A percentile compares a stretch with the other conserved stretches of the same genome.
phyloP scores from a whole-genome alignment of 495 filamentous ascomycete species.

The Aspergillus ellipticus region DNA sequence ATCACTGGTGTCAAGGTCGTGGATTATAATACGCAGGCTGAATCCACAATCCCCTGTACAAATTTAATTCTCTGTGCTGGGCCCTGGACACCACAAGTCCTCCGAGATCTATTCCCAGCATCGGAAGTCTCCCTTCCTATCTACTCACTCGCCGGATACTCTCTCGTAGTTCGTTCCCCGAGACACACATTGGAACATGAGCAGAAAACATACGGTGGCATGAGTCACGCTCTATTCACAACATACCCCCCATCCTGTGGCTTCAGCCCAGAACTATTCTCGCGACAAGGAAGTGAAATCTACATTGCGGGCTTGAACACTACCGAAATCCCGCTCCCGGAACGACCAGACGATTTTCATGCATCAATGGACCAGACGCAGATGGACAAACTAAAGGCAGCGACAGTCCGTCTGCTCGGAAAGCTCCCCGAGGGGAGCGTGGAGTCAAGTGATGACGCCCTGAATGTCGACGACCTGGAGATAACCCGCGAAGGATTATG shows the following conservation, averaged over 20 bases:
- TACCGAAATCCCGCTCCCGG: constrained; percentile 52
- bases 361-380: constrained; percentile 38
- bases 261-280: constrained; percentile 73
- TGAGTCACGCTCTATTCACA: constrained; percentile 70
- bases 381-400: constrained; percentile 50
- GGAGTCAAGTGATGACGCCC: constrained; percentile 17
- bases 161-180: constrained; percentile 61
- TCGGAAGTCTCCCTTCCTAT: constrained; percentile 51
- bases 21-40: constrained; percentile 19
- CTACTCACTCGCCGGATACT: constrained; percentile 65
- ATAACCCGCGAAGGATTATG: constrained; percentile 64
- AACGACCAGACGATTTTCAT: constrained; percentile 44
- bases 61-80: constrained; percentile 64
- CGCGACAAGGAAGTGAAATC: constrained; percentile 59
- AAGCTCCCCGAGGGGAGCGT: constrained; percentile 14
- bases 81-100: constrained; percentile 63
- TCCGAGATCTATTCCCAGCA: constrained; percentile 58
- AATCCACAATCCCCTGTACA: constrained; percentile 42
- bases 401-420: constrained; percentile 56
- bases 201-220: constrained; percentile 22
- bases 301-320: constrained; percentile 74
- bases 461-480: constrained; percentile 52
- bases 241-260: constrained; percentile 42
- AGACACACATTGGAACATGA: constrained; percentile 38
- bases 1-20: constrained; percentile 50